A percentile compares a stretch with the other conserved stretches of the same genome.
Evolutionary conservation across 1,139 yeast genomes (phyloP).

Genomic region (Neolecta irregularis): DNA sequence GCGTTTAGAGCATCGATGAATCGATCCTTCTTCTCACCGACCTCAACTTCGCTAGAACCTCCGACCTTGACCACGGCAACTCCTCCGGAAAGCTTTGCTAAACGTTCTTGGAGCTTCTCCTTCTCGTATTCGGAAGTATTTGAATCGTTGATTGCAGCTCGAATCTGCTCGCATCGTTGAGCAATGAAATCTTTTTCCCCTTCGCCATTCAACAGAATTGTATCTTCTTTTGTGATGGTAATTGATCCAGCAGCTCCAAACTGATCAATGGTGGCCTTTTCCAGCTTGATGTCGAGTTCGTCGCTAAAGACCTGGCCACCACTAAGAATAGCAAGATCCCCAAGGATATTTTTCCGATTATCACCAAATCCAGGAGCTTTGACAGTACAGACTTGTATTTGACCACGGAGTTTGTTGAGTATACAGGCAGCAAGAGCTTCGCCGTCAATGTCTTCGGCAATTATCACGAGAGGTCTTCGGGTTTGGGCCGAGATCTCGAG

Average conservation of each 20-base stretch:
- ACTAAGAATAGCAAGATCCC: conserved; percentile 91
- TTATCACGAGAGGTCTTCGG: conserved; percentile 86
- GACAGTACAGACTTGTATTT: conserved; percentile 95
- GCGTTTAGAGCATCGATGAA: conserved; percentile 98
- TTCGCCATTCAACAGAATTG: conserved; percentile 89
- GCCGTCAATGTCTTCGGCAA: conserved; percentile 97
- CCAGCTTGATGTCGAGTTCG: conserved; percentile 94
- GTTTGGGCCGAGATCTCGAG: conserved; percentile 86
- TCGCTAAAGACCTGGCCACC: conserved; percentile 99
- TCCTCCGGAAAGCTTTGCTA: conserved; percentile 97
- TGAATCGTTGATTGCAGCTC: conserved; percentile 56
- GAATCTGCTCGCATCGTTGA: conserved; percentile 92
- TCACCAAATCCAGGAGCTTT: conserved; percentile 99
- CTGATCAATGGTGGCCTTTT: conserved; percentile 80
- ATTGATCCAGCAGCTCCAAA: conserved; percentile 89
- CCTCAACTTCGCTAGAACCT: conserved; percentile 96
- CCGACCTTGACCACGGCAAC: conserved; percentile 98
- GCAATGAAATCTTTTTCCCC: conserved; percentile 80
- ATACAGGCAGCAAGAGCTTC: conserved; percentile 99
- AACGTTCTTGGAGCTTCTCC: conserved; percentile 96
- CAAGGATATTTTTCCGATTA: conserved; percentile 94
- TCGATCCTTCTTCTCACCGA: conserved; percentile 99
- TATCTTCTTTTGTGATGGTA: conserved; percentile 93
- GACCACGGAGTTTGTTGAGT: conserved; percentile 95
- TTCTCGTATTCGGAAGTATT: conserved; percentile 84